A percentile compares a stretch with the other conserved stretches of the same genome.
phyloP scores from a whole-genome alignment of 2,329 filamentous ascomycete genomes.

The Fusarium poae region DNA sequence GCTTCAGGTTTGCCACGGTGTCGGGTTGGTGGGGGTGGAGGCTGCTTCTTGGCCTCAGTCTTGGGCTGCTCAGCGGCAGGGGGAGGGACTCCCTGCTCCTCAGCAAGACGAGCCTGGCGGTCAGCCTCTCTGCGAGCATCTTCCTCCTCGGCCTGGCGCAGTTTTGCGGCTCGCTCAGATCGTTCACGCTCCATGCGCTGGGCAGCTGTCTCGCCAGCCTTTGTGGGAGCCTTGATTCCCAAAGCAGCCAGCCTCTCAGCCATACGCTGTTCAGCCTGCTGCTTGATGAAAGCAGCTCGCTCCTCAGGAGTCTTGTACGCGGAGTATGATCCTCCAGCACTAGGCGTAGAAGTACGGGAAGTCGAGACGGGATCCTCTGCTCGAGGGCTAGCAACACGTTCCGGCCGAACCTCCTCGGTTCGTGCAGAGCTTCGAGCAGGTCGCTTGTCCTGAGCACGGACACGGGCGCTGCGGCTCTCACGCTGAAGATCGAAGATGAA shows the following conservation, averaged over 20 bases:
- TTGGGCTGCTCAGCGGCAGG: slow-evolving; percentile 65
- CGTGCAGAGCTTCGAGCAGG: slow-evolving; percentile 58
- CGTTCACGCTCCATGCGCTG: slow-evolving; percentile 91
- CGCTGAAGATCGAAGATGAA: slow-evolving; percentile 98
- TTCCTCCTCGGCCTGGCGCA: slow-evolving; percentile 92
- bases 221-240: slow-evolving; percentile 86
- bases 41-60: slow-evolving; percentile 71
- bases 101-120: slow-evolving; percentile 83
- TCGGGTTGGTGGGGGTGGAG: slow-evolving; percentile 83
- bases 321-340: slow-evolving; percentile 77
- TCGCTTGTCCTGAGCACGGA: slow-evolving; percentile 71
- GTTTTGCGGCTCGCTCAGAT: slow-evolving; percentile 86
- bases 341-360: slow-evolving; percentile 63
- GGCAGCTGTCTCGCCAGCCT: slow-evolving; percentile 82
- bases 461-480: slow-evolving; percentile 80
- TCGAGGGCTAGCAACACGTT: slow-evolving; percentile 58
- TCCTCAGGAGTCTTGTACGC: slow-evolving; percentile 93
- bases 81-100: slow-evolving; percentile 76
- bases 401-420: slow-evolving; percentile 60
- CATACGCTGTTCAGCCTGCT: slow-evolving; percentile 97
- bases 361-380: slow-evolving; percentile 67
- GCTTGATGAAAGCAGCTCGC: slow-evolving; percentile 93
- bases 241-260: slow-evolving; percentile 94
- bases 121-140: slow-evolving; percentile 90
- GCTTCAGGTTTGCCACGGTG: slow-evolving; percentile 74